Percentiles rank a stretch among this genome's conserved stretches.
Evolutionary conservation across 371 early-diverging fungal species (phyloP).

Genomic region (Apophysomyces ossiformis): DNA sequence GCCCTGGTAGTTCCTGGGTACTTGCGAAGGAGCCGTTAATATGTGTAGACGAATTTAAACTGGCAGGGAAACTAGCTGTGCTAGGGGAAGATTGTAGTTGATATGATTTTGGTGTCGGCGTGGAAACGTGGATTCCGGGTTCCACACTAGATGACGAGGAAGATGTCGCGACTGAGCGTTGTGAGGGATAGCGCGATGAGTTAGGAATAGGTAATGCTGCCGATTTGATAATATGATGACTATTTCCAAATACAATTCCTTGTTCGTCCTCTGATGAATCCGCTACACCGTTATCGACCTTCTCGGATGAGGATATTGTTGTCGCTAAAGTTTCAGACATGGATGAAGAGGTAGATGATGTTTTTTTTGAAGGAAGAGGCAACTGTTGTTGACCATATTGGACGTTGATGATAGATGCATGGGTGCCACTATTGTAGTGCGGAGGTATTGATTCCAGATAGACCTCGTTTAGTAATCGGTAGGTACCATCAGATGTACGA

Average conservation of each 20-base stretch:
- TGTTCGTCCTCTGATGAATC: conserved; percentile 28
- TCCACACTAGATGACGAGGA: conserved; percentile 26
- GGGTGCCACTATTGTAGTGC: conserved; percentile 54
- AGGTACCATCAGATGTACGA: conserved; percentile 61
- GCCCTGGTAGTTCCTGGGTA: conserved; percentile 3
- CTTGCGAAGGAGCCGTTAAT: background rate
- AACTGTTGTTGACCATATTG: conserved; percentile 10
- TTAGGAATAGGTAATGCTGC: conserved; percentile 47
- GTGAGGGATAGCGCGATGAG: conserved; percentile 15
- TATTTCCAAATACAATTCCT: conserved; percentile 17
- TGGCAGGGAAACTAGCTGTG: conserved; percentile 8
- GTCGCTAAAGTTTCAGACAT: conserved; percentile 17
- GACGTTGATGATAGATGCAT: background rate
- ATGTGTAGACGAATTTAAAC: background rate
- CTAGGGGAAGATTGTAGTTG: background rate
- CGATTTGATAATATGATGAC: conserved; percentile 28
- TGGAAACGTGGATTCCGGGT: conserved; percentile 14
- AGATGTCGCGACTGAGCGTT: conserved; percentile 19
- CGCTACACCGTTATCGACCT: conserved; percentile 8
- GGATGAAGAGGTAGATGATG: conserved; percentile 26
- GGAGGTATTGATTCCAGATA: conserved; percentile 53
- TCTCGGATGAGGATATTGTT: conserved; percentile 7
- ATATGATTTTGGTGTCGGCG: conserved; percentile 23
- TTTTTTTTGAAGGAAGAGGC: conserved; percentile 12
- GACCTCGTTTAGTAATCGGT: conserved; percentile 55